Base-by-base conservation (phyloP, 108 stramenopile species). In the Cyclotella distinguenda region DNA sequence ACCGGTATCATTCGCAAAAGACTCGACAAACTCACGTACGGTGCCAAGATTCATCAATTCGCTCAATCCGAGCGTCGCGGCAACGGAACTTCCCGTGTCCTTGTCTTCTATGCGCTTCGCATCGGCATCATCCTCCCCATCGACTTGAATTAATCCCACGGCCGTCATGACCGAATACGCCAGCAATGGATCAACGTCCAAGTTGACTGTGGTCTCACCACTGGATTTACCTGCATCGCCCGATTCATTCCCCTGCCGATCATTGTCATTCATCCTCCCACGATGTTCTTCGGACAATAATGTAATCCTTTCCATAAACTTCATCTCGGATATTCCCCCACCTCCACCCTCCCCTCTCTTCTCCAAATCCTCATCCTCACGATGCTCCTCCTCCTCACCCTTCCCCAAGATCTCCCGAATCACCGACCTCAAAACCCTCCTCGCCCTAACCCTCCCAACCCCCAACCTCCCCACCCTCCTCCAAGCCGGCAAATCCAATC, bases 151-250 rank as follows among this genome's bases (percentile, higher is more conserved):
- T 34, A 89, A 62, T 7, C 89, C 89, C 25, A 90, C 60, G 15
- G 85, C 79, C 44, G 72, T 65, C 64, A 90, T 60, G 9, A 90
- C 86, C 32, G 80, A 79, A 64, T 86, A 86, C 30, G 84, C 76
- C 50, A 90, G 61, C 11, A 80, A 61, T n/a, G 86, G 83, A 51
- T 90, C 84, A 19, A 84, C 55, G 10, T 56, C 40, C 11, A 3
- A 40, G n/a, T 32, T 26, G 9, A 60, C 63, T 50, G 60, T 9
- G 34, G 11, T 27, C 15, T 12, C 19, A 25, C 54, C 42, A 31
- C 16, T 12, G 30, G 31, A n/a, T 42, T 66, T 34, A 3, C 26
- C 33, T 1, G 32, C 33, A 26, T 16, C 19, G 46, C 56, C 44
- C 9, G 31, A 28, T 56, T 18, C 32, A 18, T 54, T 19, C 35